phyloP scores from a whole-genome alignment of 179 eudicot genomes.

The Beta macrorhiza region DNA sequence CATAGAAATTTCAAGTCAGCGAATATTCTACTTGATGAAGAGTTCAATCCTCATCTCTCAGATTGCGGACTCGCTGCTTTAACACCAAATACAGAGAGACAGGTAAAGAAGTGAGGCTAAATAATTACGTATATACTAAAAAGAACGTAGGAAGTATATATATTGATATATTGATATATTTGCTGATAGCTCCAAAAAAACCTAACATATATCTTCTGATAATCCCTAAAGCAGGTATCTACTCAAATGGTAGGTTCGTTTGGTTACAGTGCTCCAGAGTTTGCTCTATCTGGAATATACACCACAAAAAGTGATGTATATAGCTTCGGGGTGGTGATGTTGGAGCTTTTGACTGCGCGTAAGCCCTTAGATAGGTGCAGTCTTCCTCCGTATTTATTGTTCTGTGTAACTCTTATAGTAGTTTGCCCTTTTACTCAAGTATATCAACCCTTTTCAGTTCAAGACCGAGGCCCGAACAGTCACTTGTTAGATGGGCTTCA shows the following conservation, averaged over 20 bases:
- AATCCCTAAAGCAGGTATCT: slow-evolving; percentile 53
- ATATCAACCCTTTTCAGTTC: slow-evolving; percentile 49
- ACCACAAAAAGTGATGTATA: slow-evolving; percentile 81
- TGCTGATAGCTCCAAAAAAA: neutral
- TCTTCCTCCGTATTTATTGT: neutral
- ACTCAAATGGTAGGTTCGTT: slow-evolving; percentile 91
- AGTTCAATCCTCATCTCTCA: slow-evolving; percentile 73
- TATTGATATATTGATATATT: too few species aligned
- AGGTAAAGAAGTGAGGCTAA: slow-evolving; percentile 36
- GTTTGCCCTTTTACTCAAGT: neutral
- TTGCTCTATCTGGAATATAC: slow-evolving; percentile 88
- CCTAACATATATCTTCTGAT: slow-evolving; percentile 9
- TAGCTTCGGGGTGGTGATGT: slow-evolving; percentile 89
- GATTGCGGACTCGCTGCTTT: slow-evolving; percentile 80
- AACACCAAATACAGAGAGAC: slow-evolving; percentile 76
- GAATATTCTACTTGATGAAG: slow-evolving; percentile 79
- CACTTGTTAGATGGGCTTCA: slow-evolving; percentile 84
- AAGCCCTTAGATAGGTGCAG: slow-evolving; percentile 76
- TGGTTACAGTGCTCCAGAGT: slow-evolving; percentile 89
- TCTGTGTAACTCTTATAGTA: neutral
- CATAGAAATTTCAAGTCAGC: slow-evolving; percentile 96
- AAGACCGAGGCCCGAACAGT: slow-evolving; percentile 77
- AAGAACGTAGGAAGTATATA: too few species aligned
- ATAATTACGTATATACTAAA: neutral
- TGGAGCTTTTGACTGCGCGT: slow-evolving; percentile 86